Conservation (phyloP, 1,284 basidiomycete genomes). For the Heterobasidion parviporum region DNA sequence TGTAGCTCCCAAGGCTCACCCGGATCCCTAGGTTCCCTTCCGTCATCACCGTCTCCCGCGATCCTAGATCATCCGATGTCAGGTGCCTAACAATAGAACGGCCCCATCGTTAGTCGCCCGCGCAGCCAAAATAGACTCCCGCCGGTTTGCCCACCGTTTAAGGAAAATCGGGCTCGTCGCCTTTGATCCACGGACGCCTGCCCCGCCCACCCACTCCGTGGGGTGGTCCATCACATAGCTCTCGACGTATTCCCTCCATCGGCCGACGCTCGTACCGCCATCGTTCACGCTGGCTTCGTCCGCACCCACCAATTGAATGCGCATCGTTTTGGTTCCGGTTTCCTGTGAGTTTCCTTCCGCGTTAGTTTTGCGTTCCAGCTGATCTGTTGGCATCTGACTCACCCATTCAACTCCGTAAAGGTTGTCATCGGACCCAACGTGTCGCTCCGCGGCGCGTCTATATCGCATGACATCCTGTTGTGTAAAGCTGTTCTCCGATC, state of each 20-base stretch:
- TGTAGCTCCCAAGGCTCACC: constrained; percentile 60
- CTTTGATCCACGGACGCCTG: constrained; percentile 25
- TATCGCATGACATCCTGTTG: constrained; percentile 84
- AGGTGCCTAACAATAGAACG: constrained; percentile 29
- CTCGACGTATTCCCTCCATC: constrained; percentile 86
- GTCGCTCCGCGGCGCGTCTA: constrained; percentile 82
- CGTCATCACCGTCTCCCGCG: constrained; percentile 16
- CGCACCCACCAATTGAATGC: constrained; percentile 70
- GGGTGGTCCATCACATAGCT: constrained; percentile 71
- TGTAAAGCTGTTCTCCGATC: constrained; percentile 43
- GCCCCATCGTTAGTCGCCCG: constrained; percentile 9
- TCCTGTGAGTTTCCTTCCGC: constrained; percentile 36
- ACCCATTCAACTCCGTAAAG: constrained; percentile 93
- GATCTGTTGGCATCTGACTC: constrained; percentile 20
- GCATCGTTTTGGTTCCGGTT: constrained; percentile 51
- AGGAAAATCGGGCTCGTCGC: constrained; percentile 26
- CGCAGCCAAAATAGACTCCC: not conserved
- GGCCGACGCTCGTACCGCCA: constrained; percentile 33
- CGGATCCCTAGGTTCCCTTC: constrained; percentile 43
- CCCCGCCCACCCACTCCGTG: constrained; percentile 58
- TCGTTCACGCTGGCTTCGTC: constrained; percentile 73
- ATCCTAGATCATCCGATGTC: constrained; percentile 22
- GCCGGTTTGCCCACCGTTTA: constrained; percentile 30
- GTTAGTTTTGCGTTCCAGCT: not conserved
- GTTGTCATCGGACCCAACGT: constrained; percentile 84